Percentiles rank a stretch among this genome's conserved stretches.
These are phyloP conservation scores for Stenogyne calaminthoides DNA, from an alignment of 305 asterid species.

Conservation along the genomic window DNA sequence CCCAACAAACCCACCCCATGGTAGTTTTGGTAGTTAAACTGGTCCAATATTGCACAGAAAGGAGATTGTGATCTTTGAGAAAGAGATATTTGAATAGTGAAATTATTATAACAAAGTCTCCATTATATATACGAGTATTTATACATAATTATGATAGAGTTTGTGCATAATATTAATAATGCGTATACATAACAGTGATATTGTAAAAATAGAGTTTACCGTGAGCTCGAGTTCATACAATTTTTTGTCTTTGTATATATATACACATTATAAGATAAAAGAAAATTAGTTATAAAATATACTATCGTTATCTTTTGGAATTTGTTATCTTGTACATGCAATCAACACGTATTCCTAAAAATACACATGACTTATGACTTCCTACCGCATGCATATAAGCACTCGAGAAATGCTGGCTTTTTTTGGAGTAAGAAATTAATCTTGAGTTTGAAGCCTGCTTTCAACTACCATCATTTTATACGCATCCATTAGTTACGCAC, in stretches of 20 bases:
- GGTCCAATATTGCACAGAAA: constrained; percentile 18
- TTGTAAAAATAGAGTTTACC: no score
- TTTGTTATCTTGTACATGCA: not conserved
- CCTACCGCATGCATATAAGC: constrained; percentile 38
- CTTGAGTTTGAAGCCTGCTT: constrained; percentile 34
- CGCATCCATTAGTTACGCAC: constrained; percentile 14
- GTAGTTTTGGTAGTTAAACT: constrained; percentile 45
- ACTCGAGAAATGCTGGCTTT: constrained; percentile 37
- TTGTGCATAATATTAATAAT: no score
- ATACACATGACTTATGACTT: constrained; percentile 18
- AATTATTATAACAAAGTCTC: no score
- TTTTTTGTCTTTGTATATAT: no score
- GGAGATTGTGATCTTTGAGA: not conserved
- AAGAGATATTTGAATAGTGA: no score
- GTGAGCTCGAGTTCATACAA: no score
- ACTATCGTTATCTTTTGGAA: constrained; percentile 10
- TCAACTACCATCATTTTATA: constrained; percentile 27
- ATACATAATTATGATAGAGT: no score
- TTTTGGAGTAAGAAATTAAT: constrained; percentile 18
- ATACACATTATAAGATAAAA: no score
- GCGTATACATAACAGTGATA: no score
- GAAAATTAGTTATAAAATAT: not conserved
- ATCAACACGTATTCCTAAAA: constrained; percentile 12
- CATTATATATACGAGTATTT: no score
- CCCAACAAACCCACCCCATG: constrained; percentile 21